phyloP scores from a whole-genome alignment of 1,139 yeast genomes.

The Ashbya aceris region DNA sequence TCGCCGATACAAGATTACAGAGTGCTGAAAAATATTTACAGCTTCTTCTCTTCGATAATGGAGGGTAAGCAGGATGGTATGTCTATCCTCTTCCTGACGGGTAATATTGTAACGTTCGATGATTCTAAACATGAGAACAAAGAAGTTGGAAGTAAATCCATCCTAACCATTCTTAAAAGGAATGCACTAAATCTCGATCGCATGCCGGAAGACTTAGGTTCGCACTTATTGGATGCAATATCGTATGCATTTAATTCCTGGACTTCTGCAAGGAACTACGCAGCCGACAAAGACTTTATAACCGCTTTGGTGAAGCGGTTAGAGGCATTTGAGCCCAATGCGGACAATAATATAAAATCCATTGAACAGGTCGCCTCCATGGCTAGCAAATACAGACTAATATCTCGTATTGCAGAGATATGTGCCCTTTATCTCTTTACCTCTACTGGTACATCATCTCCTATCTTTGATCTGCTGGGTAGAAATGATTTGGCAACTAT shows the following conservation, averaged over 20 bases:
- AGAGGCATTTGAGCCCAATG: constrained; percentile 19
- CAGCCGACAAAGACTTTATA: constrained; percentile 44
- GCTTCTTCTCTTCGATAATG: constrained; percentile 68
- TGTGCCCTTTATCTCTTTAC: constrained; percentile 66
- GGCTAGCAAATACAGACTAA: constrained; percentile 48
- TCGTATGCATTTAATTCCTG: constrained; percentile 60
- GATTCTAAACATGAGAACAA: constrained; percentile 3
- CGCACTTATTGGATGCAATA: constrained; percentile 54
- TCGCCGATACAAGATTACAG: constrained; percentile 49
- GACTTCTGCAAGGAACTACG: constrained; percentile 49
- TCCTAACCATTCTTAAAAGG: constrained; percentile 52
- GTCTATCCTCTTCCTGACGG: constrained; percentile 67
- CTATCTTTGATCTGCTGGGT: constrained; percentile 39
- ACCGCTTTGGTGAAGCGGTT: constrained; percentile 39
- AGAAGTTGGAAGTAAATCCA: constrained; percentile 23
- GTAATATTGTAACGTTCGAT: constrained; percentile 39
- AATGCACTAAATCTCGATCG: constrained; percentile 44
- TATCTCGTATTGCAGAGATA: constrained; percentile 64
- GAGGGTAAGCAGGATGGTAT: constrained; percentile 80
- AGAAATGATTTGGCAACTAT: constrained; percentile 32
- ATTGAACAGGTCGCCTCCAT: constrained; percentile 32
- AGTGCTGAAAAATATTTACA: constrained; percentile 52
- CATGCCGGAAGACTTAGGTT: constrained; percentile 47
- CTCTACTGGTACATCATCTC: constrained; percentile 37
- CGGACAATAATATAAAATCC: constrained; percentile 9